Conservation (phyloP, 352 stramenopile species). For the Phytopythium boreale region DNA sequence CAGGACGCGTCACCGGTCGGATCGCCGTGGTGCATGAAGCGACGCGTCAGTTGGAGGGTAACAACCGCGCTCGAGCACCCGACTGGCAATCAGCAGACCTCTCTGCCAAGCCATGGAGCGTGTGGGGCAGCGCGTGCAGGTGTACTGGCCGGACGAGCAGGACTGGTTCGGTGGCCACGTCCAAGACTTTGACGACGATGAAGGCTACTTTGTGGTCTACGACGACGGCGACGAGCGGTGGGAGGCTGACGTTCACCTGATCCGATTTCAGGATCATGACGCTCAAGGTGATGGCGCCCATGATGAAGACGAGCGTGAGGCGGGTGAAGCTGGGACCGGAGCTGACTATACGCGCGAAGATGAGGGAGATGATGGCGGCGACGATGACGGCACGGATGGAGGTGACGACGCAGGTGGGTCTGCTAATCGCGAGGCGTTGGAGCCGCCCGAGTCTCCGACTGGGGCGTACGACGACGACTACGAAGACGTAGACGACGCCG, state of each 20-base stretch:
- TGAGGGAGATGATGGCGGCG: neutral
- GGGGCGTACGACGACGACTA: slow-evolving; percentile 27
- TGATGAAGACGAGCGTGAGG: slow-evolving; percentile 12
- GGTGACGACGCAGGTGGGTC: neutral
- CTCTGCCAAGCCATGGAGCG: slow-evolving; percentile 10
- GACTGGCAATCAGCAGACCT: neutral
- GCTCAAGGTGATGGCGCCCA: neutral
- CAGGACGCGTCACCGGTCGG: no score
- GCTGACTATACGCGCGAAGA: neutral
- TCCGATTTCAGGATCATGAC: slow-evolving; percentile 29
- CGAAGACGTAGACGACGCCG: slow-evolving; percentile 6
- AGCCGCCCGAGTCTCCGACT: slow-evolving; percentile 41
- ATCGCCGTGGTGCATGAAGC: neutral
- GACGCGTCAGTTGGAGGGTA: neutral
- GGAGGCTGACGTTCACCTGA: slow-evolving; percentile 36
- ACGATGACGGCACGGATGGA: neutral
- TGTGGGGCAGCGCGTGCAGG: slow-evolving; percentile 59
- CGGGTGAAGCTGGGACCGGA: slow-evolving; percentile 10
- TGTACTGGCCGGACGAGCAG: slow-evolving; percentile 71
- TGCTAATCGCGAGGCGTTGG: slow-evolving; percentile 26
- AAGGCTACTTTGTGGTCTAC: slow-evolving; percentile 71
- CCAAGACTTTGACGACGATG: slow-evolving; percentile 27
- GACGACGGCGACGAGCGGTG: slow-evolving; percentile 82
- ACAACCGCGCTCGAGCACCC: neutral
- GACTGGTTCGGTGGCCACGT: slow-evolving; percentile 70